Percentiles rank a stretch among this genome's conserved stretches.
Conservation (phyloP, 2,329 filamentous ascomycete species). For the Penicillium sclerotiorum region DNA sequence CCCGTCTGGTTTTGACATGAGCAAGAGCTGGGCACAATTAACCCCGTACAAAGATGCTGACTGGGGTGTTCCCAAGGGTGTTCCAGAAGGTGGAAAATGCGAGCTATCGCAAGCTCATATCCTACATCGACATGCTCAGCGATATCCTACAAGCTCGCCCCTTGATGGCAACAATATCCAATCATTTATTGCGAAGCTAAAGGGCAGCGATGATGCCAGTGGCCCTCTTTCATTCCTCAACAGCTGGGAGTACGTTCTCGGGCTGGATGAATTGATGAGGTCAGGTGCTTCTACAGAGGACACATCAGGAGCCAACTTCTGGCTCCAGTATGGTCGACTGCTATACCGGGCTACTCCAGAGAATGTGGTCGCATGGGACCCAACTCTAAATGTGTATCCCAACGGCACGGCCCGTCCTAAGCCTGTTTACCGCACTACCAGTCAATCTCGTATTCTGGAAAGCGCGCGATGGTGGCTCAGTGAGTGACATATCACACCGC, state of each 20-base stretch:
- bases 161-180: slow-evolving; percentile 56
- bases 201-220: slow-evolving; percentile 36
- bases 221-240: slow-evolving; percentile 59
- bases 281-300: slow-evolving; percentile 56
- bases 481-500: slow-evolving; percentile 15
- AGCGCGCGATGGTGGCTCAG: slow-evolving; percentile 49
- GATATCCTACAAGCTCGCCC: slow-evolving; percentile 51
- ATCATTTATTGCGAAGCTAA: slow-evolving; percentile 53
- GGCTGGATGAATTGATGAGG: slow-evolving; percentile 50
- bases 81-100: slow-evolving; percentile 54
- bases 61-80: slow-evolving; percentile 40
- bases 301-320: slow-evolving; percentile 53
- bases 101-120: slow-evolving; percentile 58
- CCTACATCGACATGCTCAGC: slow-evolving; percentile 58
- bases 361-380: slow-evolving; percentile 52
- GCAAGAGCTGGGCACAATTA: slow-evolving; percentile 34
- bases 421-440: slow-evolving; percentile 57
- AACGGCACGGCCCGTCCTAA: slow-evolving; percentile 53
- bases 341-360: slow-evolving; percentile 54
- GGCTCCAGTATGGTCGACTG: slow-evolving; percentile 57
- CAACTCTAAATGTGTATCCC: slow-evolving; percentile 40
- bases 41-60: slow-evolving; percentile 32
- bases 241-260: slow-evolving; percentile 52
- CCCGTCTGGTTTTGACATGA: slow-evolving; percentile 36
- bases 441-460: slow-evolving; percentile 58